phyloP scores from a whole-genome alignment of 805 yeast genomes.

The Candida suzukii region DNA sequence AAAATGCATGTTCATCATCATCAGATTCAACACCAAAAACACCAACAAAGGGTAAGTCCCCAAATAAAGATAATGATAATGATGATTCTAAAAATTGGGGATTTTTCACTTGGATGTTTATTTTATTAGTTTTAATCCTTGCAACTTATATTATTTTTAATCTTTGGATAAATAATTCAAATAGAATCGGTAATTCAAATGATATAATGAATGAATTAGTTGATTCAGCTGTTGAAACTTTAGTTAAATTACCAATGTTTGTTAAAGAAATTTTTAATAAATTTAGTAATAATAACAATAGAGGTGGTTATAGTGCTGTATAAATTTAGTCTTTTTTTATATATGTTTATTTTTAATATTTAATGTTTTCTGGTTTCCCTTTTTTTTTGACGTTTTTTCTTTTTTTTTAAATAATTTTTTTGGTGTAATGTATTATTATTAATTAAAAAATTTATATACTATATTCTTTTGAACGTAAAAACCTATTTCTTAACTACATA shows the following conservation, averaged over 20 bases:
- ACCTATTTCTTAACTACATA: conserved; percentile 14
- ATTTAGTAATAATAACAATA: conserved; percentile 52
- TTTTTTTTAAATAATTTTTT: no score
- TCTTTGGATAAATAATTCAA: conserved; percentile 64
- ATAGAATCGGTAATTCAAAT: conserved; percentile 60
- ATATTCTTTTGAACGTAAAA: not conserved
- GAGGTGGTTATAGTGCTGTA: conserved; percentile 95
- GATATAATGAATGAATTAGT: conserved; percentile 68
- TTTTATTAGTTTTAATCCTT: conserved; percentile 60
- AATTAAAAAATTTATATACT: no score
- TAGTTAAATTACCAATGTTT: conserved; percentile 58
- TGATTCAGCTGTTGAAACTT: conserved; percentile 55
- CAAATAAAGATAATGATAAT: conserved; percentile 18
- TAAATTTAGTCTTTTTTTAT: no score
- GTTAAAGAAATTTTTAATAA: conserved; percentile 60
- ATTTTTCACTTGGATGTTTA: conserved; percentile 76
- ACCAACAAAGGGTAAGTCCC: conserved; percentile 18
- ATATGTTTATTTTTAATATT: not conserved
- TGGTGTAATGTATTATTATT: no score
- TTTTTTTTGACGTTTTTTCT: no score
- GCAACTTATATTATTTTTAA: conserved; percentile 68
- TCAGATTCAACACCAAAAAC: no score
- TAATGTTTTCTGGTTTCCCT: no score
- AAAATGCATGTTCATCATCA: conserved; percentile 18
- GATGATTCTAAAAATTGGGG: conserved; percentile 59